These are phyloP conservation scores for Exophiala lecanii-corni DNA, from an alignment of 2,329 filamentous ascomycete genomes.

Conservation along the genomic window DNA sequence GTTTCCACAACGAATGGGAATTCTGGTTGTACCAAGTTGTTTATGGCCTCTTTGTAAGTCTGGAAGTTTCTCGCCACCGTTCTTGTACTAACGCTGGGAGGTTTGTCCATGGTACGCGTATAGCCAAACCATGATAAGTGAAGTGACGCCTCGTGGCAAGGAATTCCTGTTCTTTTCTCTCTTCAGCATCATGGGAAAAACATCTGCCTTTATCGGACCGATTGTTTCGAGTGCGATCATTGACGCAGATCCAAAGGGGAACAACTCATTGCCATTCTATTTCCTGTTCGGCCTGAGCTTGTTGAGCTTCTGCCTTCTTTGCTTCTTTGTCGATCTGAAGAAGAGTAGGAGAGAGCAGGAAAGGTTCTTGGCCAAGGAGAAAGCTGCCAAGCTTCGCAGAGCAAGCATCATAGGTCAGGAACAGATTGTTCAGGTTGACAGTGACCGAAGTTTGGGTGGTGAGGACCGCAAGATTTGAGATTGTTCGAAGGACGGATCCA, in stretches of 20 bases:
- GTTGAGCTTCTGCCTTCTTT: conserved; percentile 50
- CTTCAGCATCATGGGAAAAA: conserved; percentile 62
- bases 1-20: conserved; percentile 52
- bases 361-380: conserved; percentile 45
- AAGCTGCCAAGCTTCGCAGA: conserved; percentile 21
- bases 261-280: conserved; percentile 61
- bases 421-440: too few relatives aligned
- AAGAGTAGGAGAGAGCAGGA: conserved; percentile 58
- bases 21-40: conserved; percentile 51
- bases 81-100: background rate
- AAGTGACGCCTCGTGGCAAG: conserved; percentile 63
- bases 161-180: conserved; percentile 68
- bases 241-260: conserved; percentile 51
- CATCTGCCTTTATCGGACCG: conserved; percentile 63
- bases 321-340: conserved; percentile 55
- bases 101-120: conserved; percentile 62
- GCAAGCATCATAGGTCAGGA: conserved; percentile 21
- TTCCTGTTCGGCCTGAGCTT: conserved; percentile 59
- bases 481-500: too few relatives aligned
- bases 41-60: conserved; percentile 57
- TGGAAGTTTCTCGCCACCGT: conserved; percentile 47
- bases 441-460: too few relatives aligned
- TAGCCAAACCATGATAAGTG: conserved; percentile 66
- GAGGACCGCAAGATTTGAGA: too few relatives aligned
- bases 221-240: conserved; percentile 67